Evolutionary conservation across 768 basidiomycete genomes (phyloP), one percentile per base, ranked within the genome.

Genomic region (Termitomyces sp.): DNA sequence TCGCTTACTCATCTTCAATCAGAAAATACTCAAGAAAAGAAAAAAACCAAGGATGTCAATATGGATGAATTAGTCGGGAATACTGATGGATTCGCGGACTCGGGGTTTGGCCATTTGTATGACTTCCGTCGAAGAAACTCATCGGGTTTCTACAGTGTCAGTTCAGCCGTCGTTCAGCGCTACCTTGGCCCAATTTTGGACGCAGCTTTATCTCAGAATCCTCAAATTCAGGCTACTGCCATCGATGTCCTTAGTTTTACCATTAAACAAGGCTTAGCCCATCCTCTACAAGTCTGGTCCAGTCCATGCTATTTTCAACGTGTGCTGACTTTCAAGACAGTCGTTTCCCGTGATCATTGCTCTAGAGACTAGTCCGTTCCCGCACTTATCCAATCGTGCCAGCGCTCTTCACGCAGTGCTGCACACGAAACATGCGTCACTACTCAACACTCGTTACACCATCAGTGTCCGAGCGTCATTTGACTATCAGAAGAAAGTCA

Each of bases 51-150:
- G 7, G 77, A 83, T 24, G 85, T 98, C 52, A 85, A 95, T 65
- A 95, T 99, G 87, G 89, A 89, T 0, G 93, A 97, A 65, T 78
- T 99, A 9, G 90, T 98, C 4, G 97, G 97, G 0, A 95, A 96
- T 65, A 94, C 94, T 0, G 90, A 94, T 65, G 93, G 89, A 1
- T 96, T 98, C 69, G 94, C 96, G 0, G 97, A 98, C 65, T 98
- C 96, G 6, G 95, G 95, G 97, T 98, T 72, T 65, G 84, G 60
- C 32, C 1, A 32, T 18, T 24, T 4, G 39, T 45, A 9, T 20
- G 27, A 47, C 32, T 16, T 27, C 42, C 12, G 4, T 54, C 7
- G 12, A 37, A 5, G 7, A n/a, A 24, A 16, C 22, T 58, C 13
- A 62, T 42, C 48, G 3, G 10, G 36, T 47, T 60, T 57, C 7